Base-by-base conservation (phyloP, 2,329 filamentous ascomycete genomes). In the Emmonsiellopsis sp. region DNA sequence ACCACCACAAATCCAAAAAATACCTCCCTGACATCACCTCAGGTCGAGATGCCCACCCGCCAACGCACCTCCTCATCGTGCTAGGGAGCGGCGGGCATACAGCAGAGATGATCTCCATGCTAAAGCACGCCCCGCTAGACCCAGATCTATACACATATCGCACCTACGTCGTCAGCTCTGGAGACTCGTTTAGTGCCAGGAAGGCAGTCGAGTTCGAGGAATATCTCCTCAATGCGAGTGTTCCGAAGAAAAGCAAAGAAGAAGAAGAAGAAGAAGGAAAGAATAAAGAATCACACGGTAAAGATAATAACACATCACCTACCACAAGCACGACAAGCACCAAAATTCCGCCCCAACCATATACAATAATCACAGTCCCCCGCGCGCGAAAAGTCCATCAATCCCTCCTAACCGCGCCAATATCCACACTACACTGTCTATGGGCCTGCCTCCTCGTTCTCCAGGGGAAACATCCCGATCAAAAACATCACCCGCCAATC, bases 21-120 rank as follows among this genome's bases (percentile, higher is more conserved):
- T 27, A 27, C 21, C 21, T 27, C 21, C 21, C 21, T 27, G 21
- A 5, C 21, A 27, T 5, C 21, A 1, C 9, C 11, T 10, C 47
- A 40, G 21, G 36, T 37, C 47, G 7, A 31, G 47, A 32, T 39
- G 14, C 55, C 54, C 40, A 65, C 49, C 55, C 56, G 3, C 72
- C 74, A 31, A 75, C 76, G 6, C 83, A 91, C 68, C 75, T 90
- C 52, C 75, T 95, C 34, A 80, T 95, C 58, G 84, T 97, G 31
- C 85, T 97, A 27, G 93, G 93, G 51, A 94, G 88, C 2, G 93
- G 93, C 34, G 93, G 93, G 0, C 93, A 98, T 71, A 96, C 93
- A 0, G 85, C 89, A 47, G 93, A 98, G 71, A 95, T 98, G 87
- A 77, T 95, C 57, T 83, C 86, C 63, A 87, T 96, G 74, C 81